Conservation (phyloP, 768 basidiomycete genomes). For the Wakefieldia striispora region DNA sequence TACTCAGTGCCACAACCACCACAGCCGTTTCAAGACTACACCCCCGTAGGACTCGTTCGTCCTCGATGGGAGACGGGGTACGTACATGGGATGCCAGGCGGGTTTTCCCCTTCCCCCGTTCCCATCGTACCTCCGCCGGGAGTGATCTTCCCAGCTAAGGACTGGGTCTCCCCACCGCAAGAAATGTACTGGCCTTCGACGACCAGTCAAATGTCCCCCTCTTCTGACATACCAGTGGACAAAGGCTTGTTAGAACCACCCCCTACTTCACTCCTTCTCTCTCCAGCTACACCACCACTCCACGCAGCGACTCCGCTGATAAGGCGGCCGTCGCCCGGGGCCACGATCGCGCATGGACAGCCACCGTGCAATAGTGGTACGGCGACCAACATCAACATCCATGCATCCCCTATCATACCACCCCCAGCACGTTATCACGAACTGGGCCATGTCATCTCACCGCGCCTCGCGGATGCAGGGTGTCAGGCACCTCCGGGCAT, state of each 20-base stretch:
- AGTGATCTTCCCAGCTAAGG: slow-evolving; percentile 22
- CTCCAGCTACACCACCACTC: slow-evolving; percentile 11
- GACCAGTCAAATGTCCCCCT: neutral
- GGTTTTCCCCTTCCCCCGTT: slow-evolving; percentile 1
- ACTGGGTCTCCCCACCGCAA: slow-evolving; percentile 13
- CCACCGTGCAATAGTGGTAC: neutral
- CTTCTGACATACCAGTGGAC: slow-evolving; percentile 2
- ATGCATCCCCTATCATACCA: slow-evolving; percentile 12
- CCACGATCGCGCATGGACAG: slow-evolving; percentile 10
- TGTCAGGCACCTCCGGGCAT: slow-evolving; percentile 20
- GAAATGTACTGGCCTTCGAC: slow-evolving; percentile 13
- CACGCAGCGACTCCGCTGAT: slow-evolving; percentile 8
- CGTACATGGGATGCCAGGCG: slow-evolving; percentile 8
- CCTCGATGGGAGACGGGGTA: slow-evolving; percentile 13
- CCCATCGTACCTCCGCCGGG: slow-evolving; percentile 27
- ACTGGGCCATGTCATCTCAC: neutral
- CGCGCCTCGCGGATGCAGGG: slow-evolving; percentile 26
- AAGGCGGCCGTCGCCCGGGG: slow-evolving; percentile 14
- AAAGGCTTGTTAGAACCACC: slow-evolving; percentile 9
- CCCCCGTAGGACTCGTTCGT: neutral
- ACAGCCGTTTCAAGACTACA: slow-evolving; percentile 10
- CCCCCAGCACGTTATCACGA: slow-evolving; percentile 23
- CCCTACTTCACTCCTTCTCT: slow-evolving; percentile 11
- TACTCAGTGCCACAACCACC: slow-evolving; percentile 15
- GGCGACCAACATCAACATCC: slow-evolving; percentile 7